A percentile compares a stretch with the other conserved stretches of the same genome.
phyloP scores from a whole-genome alignment of 2,329 filamentous ascomycete genomes.

The Exophiala xenobiotica region DNA sequence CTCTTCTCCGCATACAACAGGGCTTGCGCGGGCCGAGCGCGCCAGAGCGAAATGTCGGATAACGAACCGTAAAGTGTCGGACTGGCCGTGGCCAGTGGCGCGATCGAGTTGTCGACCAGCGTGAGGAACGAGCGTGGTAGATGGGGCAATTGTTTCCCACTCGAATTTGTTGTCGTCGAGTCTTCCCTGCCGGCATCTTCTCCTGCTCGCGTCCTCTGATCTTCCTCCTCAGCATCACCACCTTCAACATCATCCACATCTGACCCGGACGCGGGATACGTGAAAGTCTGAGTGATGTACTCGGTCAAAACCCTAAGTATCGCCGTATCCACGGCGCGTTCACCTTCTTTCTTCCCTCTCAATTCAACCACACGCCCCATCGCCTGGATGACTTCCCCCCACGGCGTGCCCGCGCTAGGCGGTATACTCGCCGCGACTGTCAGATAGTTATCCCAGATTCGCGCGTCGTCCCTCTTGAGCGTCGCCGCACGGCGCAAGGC shows the following conservation, averaged over 20 bases:
- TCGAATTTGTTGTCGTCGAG: slow-evolving; percentile 35
- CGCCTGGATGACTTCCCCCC: slow-evolving; percentile 72
- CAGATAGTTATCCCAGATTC: slow-evolving; percentile 96
- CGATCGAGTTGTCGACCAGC: slow-evolving; percentile 71
- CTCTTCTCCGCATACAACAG: slow-evolving; percentile 84
- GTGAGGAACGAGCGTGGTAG: slow-evolving; percentile 55
- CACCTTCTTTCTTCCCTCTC: slow-evolving; percentile 63
- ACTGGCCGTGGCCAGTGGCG: slow-evolving; percentile 80
- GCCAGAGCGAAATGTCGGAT: slow-evolving; percentile 70
- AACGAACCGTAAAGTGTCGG: slow-evolving; percentile 75
- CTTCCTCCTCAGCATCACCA: not conserved
- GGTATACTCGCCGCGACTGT: slow-evolving; percentile 76
- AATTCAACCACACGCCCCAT: slow-evolving; percentile 74
- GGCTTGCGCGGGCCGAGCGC: slow-evolving; percentile 66
- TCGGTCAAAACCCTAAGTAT: slow-evolving; percentile 71
- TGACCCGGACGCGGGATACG: slow-evolving; percentile 35
- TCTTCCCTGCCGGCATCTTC: too few relatives aligned
- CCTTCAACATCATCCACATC: slow-evolving; percentile 1
- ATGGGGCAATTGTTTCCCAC: slow-evolving; percentile 54
- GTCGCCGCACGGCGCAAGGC: slow-evolving; percentile 85
- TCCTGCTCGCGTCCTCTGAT: slow-evolving; percentile 6
- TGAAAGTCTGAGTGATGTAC: slow-evolving; percentile 59
- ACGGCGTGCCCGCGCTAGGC: slow-evolving; percentile 56
- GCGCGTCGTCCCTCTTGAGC: slow-evolving; percentile 80
- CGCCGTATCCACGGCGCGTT: slow-evolving; percentile 74